Percentiles rank a stretch among this genome's conserved stretches.
Evolutionary conservation across 345 rosid genomes (phyloP).

Genomic region (Citropsis articulata): DNA sequence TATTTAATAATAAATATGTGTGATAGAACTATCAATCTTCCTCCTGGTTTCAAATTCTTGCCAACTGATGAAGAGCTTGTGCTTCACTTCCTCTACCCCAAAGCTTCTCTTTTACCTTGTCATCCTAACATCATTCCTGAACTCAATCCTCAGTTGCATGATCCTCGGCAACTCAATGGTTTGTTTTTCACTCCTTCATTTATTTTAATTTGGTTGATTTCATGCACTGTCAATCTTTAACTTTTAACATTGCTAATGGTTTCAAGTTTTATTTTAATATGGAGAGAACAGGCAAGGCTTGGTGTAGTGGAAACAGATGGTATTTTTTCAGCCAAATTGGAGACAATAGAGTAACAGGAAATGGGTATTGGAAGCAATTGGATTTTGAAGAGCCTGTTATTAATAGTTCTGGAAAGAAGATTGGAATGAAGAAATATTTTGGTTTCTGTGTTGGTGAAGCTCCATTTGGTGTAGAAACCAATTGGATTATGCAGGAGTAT

Average conservation of each 20-base stretch:
- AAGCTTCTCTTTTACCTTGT: slow-evolving; percentile 21
- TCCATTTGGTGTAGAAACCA: slow-evolving; percentile 22
- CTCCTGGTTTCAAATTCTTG: slow-evolving; percentile 43
- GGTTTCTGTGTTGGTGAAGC: slow-evolving; percentile 24
- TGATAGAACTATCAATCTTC: slow-evolving; percentile 29
- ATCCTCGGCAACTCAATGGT: slow-evolving; percentile 50
- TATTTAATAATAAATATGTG: slow-evolving; percentile 4
- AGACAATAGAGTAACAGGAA: slow-evolving; percentile 21
- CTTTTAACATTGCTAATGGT: too few species aligned
- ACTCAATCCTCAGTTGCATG: slow-evolving; percentile 19
- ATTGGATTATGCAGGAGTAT: slow-evolving; percentile 48
- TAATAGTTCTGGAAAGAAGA: slow-evolving; percentile 5
- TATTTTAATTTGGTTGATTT: not conserved
- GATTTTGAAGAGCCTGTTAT: slow-evolving; percentile 30
- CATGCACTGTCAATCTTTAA: too few species aligned
- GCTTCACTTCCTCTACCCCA: slow-evolving; percentile 42
- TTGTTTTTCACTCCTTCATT: not conserved
- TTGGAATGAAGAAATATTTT: slow-evolving; percentile 36
- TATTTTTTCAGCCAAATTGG: slow-evolving; percentile 34
- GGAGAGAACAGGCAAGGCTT: slow-evolving; percentile 34
- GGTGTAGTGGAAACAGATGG: slow-evolving; percentile 32
- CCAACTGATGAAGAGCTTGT: slow-evolving; percentile 54
- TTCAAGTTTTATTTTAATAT: too few species aligned
- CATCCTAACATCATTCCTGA: slow-evolving; percentile 37
- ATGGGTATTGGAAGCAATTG: slow-evolving; percentile 40